phyloP scores from a whole-genome alignment of 169 alveolate genomes.

The Miamiensis avidus region DNA sequence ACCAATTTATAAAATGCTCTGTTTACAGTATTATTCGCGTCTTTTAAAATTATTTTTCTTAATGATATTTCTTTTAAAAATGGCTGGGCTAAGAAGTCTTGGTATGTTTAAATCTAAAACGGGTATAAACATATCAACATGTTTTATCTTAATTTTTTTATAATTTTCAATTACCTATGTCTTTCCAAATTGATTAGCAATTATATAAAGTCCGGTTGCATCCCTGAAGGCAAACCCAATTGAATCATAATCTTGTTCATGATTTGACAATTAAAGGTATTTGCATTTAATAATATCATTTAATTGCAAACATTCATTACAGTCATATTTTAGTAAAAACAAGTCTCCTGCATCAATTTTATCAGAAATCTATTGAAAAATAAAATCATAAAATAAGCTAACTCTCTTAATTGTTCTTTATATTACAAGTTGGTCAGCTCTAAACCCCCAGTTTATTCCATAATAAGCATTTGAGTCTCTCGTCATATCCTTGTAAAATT shows the following conservation, averaged over 20 bases:
- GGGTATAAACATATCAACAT: not conserved
- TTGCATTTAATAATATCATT: constrained; percentile 18
- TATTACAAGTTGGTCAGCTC: constrained; percentile 21
- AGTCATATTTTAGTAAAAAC: constrained; percentile 19
- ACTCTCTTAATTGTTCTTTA: no score
- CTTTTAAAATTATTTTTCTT: constrained; percentile 22
- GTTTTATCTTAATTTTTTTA: not conserved
- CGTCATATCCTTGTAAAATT: constrained; percentile 25
- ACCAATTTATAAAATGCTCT: constrained; percentile 9
- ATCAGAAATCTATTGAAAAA: not conserved
- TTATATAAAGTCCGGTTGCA: constrained; percentile 9
- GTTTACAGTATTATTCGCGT: not conserved
- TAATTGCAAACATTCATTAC: constrained; percentile 19
- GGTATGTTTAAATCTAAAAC: constrained; percentile 2
- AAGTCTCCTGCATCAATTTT: constrained; percentile 28
- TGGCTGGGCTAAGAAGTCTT: constrained; percentile 23
- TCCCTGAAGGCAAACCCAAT: constrained; percentile 28
- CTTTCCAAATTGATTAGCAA: constrained; percentile 17
- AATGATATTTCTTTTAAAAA: constrained; percentile 22
- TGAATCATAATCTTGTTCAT: constrained; percentile 25
- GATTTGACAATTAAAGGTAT: not conserved
- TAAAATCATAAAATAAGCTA: not conserved
- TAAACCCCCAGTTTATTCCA: constrained; percentile 14
- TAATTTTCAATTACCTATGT: constrained; percentile 3
- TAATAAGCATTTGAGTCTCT: constrained; percentile 17